A percentile compares a stretch with the other conserved stretches of the same genome.
phyloP scores from a whole-genome alignment of 768 basidiomycete genomes.

The Infundibulicybe gibba region DNA sequence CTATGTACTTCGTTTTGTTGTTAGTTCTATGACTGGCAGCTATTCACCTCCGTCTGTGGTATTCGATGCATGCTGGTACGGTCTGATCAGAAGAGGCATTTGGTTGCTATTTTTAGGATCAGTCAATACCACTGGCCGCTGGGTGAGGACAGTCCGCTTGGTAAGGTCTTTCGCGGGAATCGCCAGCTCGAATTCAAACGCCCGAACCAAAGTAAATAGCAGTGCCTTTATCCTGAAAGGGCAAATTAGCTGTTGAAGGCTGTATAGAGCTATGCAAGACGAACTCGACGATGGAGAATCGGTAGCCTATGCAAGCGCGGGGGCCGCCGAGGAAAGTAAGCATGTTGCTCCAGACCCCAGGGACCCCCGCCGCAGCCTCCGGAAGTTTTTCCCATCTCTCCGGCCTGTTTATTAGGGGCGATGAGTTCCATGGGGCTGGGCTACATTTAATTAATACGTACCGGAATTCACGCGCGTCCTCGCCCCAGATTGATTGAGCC shows the following conservation, averaged over 20 bases:
- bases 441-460: slow-evolving; percentile 12
- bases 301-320: slow-evolving; percentile 63
- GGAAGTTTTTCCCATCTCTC: slow-evolving; percentile 59
- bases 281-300: slow-evolving; percentile 56
- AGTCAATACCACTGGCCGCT: slow-evolving; percentile 38
- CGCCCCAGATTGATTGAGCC: slow-evolving; percentile 54
- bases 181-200: slow-evolving; percentile 48
- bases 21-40: no score
- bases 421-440: slow-evolving; percentile 4
- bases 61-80: no score
- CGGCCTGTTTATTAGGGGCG: slow-evolving; percentile 47
- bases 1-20: no score
- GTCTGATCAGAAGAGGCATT: no score
- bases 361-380: slow-evolving; percentile 37
- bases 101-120: slow-evolving; percentile 29
- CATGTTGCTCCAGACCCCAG: slow-evolving; percentile 59
- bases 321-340: slow-evolving; percentile 65
- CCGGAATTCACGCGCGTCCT: slow-evolving; percentile 62
- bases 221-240: slow-evolving; percentile 32
- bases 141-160: slow-evolving; percentile 32
- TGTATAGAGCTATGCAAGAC: slow-evolving; percentile 10
- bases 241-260: background rate
- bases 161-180: slow-evolving; percentile 34
- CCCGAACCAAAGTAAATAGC: slow-evolving; percentile 35
- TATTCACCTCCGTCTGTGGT: no score